phyloP scores from a whole-genome alignment of 495 filamentous ascomycete genomes.

The Penicillium canariense region DNA sequence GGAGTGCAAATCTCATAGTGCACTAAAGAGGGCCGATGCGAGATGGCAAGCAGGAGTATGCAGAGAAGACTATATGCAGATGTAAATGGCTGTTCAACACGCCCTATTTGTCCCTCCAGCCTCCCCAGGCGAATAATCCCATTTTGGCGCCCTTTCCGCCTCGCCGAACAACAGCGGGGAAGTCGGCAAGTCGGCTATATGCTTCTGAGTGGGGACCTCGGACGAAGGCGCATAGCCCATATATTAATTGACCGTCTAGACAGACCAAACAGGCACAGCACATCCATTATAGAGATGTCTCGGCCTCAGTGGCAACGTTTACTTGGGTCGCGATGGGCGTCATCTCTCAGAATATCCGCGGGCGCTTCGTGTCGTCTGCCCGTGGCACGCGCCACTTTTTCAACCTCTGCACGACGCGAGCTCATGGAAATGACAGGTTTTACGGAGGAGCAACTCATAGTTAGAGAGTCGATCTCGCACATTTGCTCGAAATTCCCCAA shows the following conservation, averaged over 20 bases:
- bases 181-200: slow-evolving; percentile 19
- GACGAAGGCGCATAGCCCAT: not conserved
- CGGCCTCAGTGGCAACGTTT: slow-evolving; percentile 12
- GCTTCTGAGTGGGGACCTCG: not conserved
- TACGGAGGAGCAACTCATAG: slow-evolving; percentile 66
- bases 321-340: slow-evolving; percentile 8
- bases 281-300: slow-evolving; percentile 11
- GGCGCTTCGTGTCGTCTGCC: slow-evolving; percentile 1
- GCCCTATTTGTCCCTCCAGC: not conserved
- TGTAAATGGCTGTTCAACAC: not conserved
- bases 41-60: not conserved
- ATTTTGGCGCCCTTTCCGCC: not conserved
- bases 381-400: slow-evolving; percentile 21
- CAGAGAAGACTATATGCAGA: too few species aligned
- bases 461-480: slow-evolving; percentile 65
- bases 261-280: not conserved
- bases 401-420: slow-evolving; percentile 27
- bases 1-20: not conserved
- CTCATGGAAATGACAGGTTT: slow-evolving; percentile 74
- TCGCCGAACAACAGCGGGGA: slow-evolving; percentile 5
- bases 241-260: not conserved
- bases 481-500: slow-evolving; percentile 64
- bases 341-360: not conserved
- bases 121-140: not conserved
- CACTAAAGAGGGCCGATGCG: too few species aligned